Evolutionary conservation across 768 basidiomycete species (phyloP).

Genomic region (Gelatoporia subvermispora): DNA sequence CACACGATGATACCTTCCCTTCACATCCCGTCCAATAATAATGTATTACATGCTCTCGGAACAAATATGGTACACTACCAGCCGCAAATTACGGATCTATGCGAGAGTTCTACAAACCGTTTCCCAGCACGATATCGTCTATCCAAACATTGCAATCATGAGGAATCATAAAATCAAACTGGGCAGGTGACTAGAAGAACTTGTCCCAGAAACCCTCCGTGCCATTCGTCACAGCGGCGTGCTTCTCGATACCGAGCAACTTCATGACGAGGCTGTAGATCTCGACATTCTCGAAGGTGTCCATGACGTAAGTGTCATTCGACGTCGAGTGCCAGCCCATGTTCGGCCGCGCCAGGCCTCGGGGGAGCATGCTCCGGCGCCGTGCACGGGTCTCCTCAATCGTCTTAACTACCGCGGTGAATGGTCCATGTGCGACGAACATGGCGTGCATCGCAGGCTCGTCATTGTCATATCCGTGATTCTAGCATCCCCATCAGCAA

Average conservation of each 20-base stretch:
- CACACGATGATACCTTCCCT: no score
- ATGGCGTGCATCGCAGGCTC: slow-evolving; percentile 79
- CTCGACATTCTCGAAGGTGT: slow-evolving; percentile 82
- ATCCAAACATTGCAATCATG: no score
- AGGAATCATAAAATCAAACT: no score
- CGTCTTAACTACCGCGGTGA: slow-evolving; percentile 63
- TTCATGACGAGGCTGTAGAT: slow-evolving; percentile 79
- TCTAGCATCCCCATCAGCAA: slow-evolving; percentile 35
- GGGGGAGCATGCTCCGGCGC: slow-evolving; percentile 11
- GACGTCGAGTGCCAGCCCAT: slow-evolving; percentile 66
- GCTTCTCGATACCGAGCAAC: slow-evolving; percentile 57
- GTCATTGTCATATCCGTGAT: slow-evolving; percentile 87
- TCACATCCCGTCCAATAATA: no score
- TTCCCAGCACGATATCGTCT: no score
- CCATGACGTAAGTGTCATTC: slow-evolving; percentile 66
- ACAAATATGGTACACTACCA: no score
- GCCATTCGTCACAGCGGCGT: slow-evolving; percentile 66
- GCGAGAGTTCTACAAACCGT: no score
- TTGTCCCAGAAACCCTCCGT: slow-evolving; percentile 80
- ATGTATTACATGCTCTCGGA: no score
- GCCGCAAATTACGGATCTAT: no score
- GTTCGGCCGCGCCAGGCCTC: slow-evolving; percentile 25
- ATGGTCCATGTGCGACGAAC: slow-evolving; percentile 91
- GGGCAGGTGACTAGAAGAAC: slow-evolving; percentile 42
- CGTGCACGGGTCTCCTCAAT: slow-evolving; percentile 33